Conservation (phyloP, 1,284 basidiomycete species). For the Apiotrichum porosum region DNA sequence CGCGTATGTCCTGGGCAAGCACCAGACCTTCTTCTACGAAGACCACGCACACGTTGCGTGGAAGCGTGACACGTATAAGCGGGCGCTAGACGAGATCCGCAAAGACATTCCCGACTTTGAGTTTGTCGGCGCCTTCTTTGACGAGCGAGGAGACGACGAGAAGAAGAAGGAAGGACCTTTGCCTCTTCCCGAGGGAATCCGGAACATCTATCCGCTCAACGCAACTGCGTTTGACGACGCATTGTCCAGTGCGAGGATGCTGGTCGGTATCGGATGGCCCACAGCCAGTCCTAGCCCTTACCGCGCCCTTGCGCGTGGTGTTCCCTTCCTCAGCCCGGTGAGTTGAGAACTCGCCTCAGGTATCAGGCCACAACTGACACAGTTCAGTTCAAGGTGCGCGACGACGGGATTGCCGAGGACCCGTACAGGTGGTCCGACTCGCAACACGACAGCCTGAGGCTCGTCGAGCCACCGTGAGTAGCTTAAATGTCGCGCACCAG, state of each 20-base stretch:
- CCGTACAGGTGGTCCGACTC: slow-evolving; percentile 15
- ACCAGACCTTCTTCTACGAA: slow-evolving; percentile 6
- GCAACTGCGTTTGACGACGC: slow-evolving; percentile 11
- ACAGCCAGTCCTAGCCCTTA: slow-evolving; percentile 7
- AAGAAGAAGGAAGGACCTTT: neutral
- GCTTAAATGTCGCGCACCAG: too few relatives aligned
- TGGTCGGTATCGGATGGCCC: slow-evolving; percentile 22
- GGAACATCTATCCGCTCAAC: neutral
- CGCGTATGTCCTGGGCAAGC: slow-evolving; percentile 5
- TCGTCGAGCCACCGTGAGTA: slow-evolving; percentile 20
- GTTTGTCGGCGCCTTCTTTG: slow-evolving; percentile 6
- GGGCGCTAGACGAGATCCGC: neutral
- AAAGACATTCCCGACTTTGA: slow-evolving; percentile 2
- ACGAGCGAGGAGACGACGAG: neutral
- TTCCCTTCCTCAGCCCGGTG: slow-evolving; percentile 8
- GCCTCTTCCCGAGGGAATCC: neutral
- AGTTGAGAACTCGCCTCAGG: slow-evolving; percentile 14
- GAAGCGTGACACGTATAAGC: neutral
- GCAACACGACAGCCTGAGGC: slow-evolving; percentile 22
- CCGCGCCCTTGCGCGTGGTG: slow-evolving; percentile 7
- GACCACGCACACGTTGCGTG: neutral
- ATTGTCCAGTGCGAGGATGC: slow-evolving; percentile 15
- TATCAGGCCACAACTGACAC: slow-evolving; percentile 2
- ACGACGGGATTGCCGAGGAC: slow-evolving; percentile 12
- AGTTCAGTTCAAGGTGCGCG: slow-evolving; percentile 16